Base-by-base conservation (phyloP, 2,329 filamentous ascomycete genomes). In the Torrubiella hemipterigena region DNA sequence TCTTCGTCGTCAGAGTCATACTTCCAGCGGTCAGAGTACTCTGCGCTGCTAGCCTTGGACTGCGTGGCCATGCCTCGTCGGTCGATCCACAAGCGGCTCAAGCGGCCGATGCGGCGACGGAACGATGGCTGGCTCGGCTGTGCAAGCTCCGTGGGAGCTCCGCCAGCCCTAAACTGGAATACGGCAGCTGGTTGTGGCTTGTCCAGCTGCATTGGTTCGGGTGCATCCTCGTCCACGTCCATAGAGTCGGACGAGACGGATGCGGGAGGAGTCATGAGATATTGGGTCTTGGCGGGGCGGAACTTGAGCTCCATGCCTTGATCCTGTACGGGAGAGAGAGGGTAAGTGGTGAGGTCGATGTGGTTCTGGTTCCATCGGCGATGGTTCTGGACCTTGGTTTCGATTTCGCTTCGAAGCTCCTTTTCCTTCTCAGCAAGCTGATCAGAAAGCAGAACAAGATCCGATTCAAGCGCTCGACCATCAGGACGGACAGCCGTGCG, bases 351-450 rank as follows among this genome's bases (percentile, higher is more conserved):
- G 51, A 86, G 69, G 59, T 96, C 87, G 46, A 93, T 73, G 62
- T 84, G 86, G 49, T 83, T 81, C 45, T 82, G 70, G 57, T 95
- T 95, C 86, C 89, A 95, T 52, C 81, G 77, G 45, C 81, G 75
- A 58, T 95, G 89, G 56, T 91, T 89, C 46, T 80, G 71, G 33
- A 93, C 77, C 56, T 93, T 89, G 45, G 75, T 75, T 54, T 93
- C 83, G 51, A 96, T 84, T 48, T 93, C 85, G 41, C 69, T 68
- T 39, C 80, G 70, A 43, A 95, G 76, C 45, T 82, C 75, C 43
- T 81, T 85, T 43, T 89, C 80, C 54, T 83, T 84, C 55, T 93
- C 83, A 26, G 76, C 75, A 33, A 81, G 68, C 44, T 84, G 73
- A 46, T 94, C 84, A 38, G 81, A 70, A 40, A 95, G 60, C 40